A percentile compares a stretch with the other conserved stretches of the same genome.
phyloP scores from a whole-genome alignment of 177 flowering plant genomes.

The Telopea speciosissima region DNA sequence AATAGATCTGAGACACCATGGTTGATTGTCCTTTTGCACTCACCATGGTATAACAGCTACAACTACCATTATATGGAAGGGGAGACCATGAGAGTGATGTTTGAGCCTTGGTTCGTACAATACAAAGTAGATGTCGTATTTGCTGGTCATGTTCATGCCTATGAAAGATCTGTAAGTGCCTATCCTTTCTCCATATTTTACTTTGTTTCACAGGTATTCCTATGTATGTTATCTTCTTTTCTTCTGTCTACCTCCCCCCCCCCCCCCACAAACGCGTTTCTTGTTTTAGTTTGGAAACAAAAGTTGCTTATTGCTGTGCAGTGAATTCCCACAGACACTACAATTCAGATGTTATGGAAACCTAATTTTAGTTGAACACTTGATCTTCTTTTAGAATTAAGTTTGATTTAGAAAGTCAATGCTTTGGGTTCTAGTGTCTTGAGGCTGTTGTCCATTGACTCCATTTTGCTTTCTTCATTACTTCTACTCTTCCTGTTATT shows the following conservation, averaged over 20 bases:
- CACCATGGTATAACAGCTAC: constrained; percentile 57
- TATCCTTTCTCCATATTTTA: background rate
- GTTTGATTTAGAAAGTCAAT: background rate
- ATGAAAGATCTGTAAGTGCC: constrained; percentile 63
- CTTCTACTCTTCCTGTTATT: background rate
- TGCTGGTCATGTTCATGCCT: constrained; percentile 79
- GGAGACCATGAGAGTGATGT: constrained; percentile 60
- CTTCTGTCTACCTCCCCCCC: background rate
- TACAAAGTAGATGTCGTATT: constrained; percentile 68
- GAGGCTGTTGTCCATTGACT: background rate
- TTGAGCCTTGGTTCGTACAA: constrained; percentile 52
- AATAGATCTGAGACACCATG: constrained; percentile 65
- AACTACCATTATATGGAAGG: constrained; percentile 68
- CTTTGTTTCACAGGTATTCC: background rate
- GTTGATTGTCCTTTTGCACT: constrained; percentile 63
- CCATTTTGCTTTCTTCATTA: background rate
- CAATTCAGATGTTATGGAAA: too few species aligned
- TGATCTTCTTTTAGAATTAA: background rate
- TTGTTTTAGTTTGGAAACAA: background rate
- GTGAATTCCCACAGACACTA: too few species aligned
- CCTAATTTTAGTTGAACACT: background rate
- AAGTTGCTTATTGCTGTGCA: too few species aligned
- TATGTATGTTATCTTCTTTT: background rate
- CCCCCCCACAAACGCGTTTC: too few species aligned
- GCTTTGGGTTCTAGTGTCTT: background rate